Base-by-base conservation (phyloP, 2,329 filamentous ascomycete species). In the Ascochyta rabiei region DNA sequence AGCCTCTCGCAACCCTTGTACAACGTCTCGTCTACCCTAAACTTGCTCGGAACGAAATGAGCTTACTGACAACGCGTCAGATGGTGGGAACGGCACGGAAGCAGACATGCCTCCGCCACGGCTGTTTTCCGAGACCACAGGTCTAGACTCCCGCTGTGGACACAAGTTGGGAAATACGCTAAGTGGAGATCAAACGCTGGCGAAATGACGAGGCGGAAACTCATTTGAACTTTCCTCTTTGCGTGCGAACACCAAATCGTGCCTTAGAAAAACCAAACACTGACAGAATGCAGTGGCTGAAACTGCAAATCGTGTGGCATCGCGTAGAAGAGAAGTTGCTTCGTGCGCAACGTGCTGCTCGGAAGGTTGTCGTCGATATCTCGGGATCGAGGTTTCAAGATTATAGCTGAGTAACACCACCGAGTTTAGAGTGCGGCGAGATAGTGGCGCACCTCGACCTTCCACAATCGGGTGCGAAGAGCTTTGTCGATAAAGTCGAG, bases 101-200 rank as follows among this genome's bases (percentile, higher is more conserved):
- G 51, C 45, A 55, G 37, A 51, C 52, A 48, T 39, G 24, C 38
- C 45, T 50, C 35, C 43, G 48, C 45, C 37, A 41, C 48, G 47
- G 33, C 38, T 47, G 46, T 44, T 39, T 35, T 48, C 34, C 31
- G 46, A 48, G 43, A 50, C 48, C 35, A 34, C 31, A 50, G 41
- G 44, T 58, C 59, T 59, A 64, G 52, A 56, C 46, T 53, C 26
- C 52, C 44, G 45, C 38, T 23, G 46, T 55, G 46, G 41, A 47
- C 45, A 31, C 38, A 52, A 51, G 57, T 46, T 60, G 21, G 38
- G 48, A 53, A 46, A 57, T 41, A 46, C 64, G 57, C 66, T 67
- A 65, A 59, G 52, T 49, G 68, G 39, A 62, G 62, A 72, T 72
- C 68, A 73, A 70, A 73, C 70, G 54, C 50, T 61, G 56, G 53